Base-by-base conservation (phyloP, 2,329 filamentous ascomycete genomes). In the Calonectria hawksworthii region DNA sequence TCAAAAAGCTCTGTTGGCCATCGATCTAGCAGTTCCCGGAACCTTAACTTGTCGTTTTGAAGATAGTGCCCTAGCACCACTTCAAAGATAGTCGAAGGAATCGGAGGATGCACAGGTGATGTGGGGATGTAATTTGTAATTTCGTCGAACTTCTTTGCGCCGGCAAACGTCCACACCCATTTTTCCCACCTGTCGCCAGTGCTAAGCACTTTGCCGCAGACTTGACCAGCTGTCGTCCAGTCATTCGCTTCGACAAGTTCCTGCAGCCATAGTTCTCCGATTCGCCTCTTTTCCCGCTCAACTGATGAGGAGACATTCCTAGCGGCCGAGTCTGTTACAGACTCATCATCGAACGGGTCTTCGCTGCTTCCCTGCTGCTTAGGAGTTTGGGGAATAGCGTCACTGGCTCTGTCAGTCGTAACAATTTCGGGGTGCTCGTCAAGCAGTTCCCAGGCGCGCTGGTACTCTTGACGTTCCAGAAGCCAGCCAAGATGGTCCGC, bases 201-300 rank as follows among this genome's bases (percentile, higher is more conserved):
- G 54, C 92, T 92, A 1, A 99, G 88, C 0, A 98, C 96, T 81
- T 93, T 95, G 18, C 94, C 94, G 73, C 96, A 96, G 5, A 98
- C 89, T 80, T 94, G 89, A 0, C 95, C 96, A 8, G 97, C 97
- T 72, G 90, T 88, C 11, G 83, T 83, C 97, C 97, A 99, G 75
- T 96, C 89, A 11, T 92, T 90, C 0, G 91, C 89, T 44, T 93
- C 91, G 41, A 98, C 91, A 41, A 99, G 90, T 80, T 98, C 95
- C 75, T 96, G 93, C 41, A 99, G 90, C 97, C 97, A 99, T 7
- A 98, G 89, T 82, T 99, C 97, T 28, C 97, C 97, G 73, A 99
- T 95, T 2, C 95, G 91, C 41, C 94, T 91, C 85, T 98, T 99
- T 83, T 99, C 96, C 78, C 94, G 95, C 75, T 97, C 94, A 0